Base-by-base conservation (phyloP, 441 rosid genomes). In the Aleurites moluccanus region DNA sequence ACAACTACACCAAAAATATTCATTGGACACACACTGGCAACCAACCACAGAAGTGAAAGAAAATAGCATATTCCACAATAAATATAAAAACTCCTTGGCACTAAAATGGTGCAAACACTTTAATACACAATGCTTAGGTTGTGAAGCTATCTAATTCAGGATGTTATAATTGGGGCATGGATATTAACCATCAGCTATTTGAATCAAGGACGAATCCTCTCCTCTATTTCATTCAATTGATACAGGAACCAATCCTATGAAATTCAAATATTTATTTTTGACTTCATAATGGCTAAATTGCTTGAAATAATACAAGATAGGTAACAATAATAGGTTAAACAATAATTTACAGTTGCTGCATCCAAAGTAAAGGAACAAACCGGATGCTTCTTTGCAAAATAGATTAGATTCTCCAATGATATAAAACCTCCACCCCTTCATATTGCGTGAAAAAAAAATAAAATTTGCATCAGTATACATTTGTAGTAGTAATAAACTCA, bases 391-490 rank as follows among this genome's bases (percentile, higher is more conserved):
- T 74, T 78, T 4, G 97, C 98, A 45, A 93, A 96, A 84, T 78
- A 92, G 75, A 92, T 93, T 5, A 93, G 93, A 86, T 93, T 96
- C 87, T 96, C 99, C 89, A 96, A 72, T 30, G 99, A 93, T 73
- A 93, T 83, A 82, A 83, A 93, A 67, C 99, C 99, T 81, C 97
- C 98, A 69, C 97, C 99, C 88, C 98, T 96, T 80, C 84, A 85
- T 64, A 79, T 52, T 77, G 77, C n/a, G 53, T 33, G n/a, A n/a
- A 74, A 84, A n/a, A n/a, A n/a, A n/a, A n/a, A n/a, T 44, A 52
- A 62, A 75, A 16, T 68, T 60, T 72, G 66, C 50, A 81, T 75
- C 40, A 85, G 57, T 49, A 69, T 49, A 65, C 65, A 57, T 60
- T 45, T 60, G 49, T 8, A 53, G n/a, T n/a, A n/a, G 62, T 60